Percentiles rank a stretch among this genome's conserved stretches.
Conservation (phyloP, 495 filamentous ascomycete genomes). For the Aspergillus heteromorphus region DNA sequence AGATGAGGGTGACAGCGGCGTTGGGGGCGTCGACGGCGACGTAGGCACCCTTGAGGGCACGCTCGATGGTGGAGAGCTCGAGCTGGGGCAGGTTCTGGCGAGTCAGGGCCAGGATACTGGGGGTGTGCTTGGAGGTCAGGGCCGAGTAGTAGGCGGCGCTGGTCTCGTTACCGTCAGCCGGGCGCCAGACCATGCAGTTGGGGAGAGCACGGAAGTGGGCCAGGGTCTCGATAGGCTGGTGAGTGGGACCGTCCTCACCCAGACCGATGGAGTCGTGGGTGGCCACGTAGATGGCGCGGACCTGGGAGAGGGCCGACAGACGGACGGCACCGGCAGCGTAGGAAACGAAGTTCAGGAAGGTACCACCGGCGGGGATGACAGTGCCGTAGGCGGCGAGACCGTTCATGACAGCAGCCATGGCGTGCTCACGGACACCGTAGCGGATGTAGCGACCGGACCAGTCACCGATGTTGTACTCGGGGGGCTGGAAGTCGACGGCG, state of each 20-base stretch:
- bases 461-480: constrained; percentile 74
- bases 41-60: constrained; percentile 91
- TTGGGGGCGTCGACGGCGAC: constrained; percentile 76
- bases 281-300: constrained; percentile 91
- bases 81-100: constrained; percentile 98
- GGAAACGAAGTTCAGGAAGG: constrained; percentile 99
- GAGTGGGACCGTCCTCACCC: constrained; percentile 96
- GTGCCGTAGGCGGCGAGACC: constrained; percentile 94
- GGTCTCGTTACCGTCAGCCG: constrained; percentile 97
- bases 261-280: constrained; percentile 99
- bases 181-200: constrained; percentile 99
- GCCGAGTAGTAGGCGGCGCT: constrained; percentile 97
- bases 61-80: constrained; percentile 82
- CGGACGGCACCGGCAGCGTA: constrained; percentile 95
- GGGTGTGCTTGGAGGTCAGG: constrained; percentile 84
- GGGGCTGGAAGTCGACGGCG: constrained; percentile 95
- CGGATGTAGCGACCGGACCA: constrained; percentile 91
- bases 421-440: constrained; percentile 96
- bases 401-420: constrained; percentile 98
- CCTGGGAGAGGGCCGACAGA: constrained; percentile 85
- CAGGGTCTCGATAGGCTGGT: constrained; percentile 99
- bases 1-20: constrained; percentile 84
- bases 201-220: constrained; percentile 98
- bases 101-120: constrained; percentile 87
- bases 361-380: constrained; percentile 87